A percentile compares a stretch with the other conserved stretches of the same genome.
phyloP scores from a whole-genome alignment of 2,329 filamentous ascomycete species.

The Colletotrichum sojae region DNA sequence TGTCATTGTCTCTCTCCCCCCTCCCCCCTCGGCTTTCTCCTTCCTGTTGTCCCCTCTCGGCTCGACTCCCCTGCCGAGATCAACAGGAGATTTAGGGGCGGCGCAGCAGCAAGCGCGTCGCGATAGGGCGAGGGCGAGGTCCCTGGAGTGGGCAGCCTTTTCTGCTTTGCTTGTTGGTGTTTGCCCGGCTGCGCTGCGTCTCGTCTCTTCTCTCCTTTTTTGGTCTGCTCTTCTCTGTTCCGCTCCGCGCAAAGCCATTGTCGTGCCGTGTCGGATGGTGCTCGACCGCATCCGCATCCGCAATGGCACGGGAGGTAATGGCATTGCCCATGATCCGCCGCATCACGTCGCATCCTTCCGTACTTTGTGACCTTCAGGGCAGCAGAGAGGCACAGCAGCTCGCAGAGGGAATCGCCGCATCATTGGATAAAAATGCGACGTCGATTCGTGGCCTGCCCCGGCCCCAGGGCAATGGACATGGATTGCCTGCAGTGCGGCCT shows the following conservation, averaged over 20 bases:
- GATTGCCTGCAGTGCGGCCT: conserved; percentile 17
- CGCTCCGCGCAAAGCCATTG: conserved; percentile 15
- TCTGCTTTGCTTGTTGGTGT: conserved; percentile 6
- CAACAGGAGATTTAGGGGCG: conserved; percentile 36
- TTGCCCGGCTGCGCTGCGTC: conserved; percentile 1
- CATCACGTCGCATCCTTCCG: conserved; percentile 16
- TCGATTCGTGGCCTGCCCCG: conserved; percentile 28
- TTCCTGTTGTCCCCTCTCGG: conserved; percentile 30
- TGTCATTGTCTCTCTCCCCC: conserved; percentile 20
- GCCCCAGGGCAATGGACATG: conserved; percentile 15
- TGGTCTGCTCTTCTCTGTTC: neutral
- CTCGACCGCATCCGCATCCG: neutral
- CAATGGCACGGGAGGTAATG: neutral
- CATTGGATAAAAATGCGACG: conserved; percentile 32
- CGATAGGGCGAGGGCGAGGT: conserved; percentile 25
- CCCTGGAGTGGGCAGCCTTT: conserved; percentile 19
- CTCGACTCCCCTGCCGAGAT: conserved; percentile 27
- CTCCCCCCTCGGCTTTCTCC: conserved; percentile 6
- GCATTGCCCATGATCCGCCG: conserved; percentile 8
- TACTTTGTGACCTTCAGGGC: neutral
- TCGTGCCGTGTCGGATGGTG: conserved; percentile 10
- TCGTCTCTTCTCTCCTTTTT: neutral
- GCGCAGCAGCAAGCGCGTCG: conserved; percentile 21
- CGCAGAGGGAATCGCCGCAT: conserved; percentile 6
- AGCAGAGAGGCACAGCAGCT: neutral